A percentile compares a stretch with the other conserved stretches of the same genome.
Conservation (phyloP, 2,329 filamentous ascomycete species). For the Pseudophaeomoniella oleicola region DNA sequence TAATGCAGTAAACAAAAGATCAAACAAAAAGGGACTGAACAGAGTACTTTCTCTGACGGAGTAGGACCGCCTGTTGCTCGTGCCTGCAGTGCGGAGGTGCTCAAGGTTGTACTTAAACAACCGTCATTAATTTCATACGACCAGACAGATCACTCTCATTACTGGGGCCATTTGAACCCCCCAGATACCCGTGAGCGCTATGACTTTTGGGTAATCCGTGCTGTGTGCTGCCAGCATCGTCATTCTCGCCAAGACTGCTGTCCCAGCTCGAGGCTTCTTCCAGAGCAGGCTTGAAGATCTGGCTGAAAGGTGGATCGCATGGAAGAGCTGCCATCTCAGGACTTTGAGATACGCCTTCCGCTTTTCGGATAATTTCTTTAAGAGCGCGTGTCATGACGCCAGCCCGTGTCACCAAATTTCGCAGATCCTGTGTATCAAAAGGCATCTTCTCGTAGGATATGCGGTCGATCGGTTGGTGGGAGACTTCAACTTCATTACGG, state of each 20-base stretch:
- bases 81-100: no score
- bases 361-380: conserved; percentile 34
- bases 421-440: conserved; percentile 50
- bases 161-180: conserved; percentile 10
- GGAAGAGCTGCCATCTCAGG: conserved; percentile 13
- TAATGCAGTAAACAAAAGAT: no score
- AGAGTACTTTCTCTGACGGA: no score
- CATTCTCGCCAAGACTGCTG: conserved; percentile 1
- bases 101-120: no score
- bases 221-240: conserved; percentile 8
- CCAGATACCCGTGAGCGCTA: conserved; percentile 15
- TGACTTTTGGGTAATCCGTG: conserved; percentile 13
- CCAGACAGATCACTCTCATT: conserved; percentile 11
- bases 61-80: no score
- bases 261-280: conserved; percentile 15
- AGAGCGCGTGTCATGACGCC: conserved; percentile 33
- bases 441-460: conserved; percentile 39
- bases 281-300: conserved; percentile 29
- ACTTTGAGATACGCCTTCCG: conserved; percentile 26
- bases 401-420: conserved; percentile 41
- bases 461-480: conserved; percentile 13
- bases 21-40: no score
- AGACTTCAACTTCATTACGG: conserved; percentile 16
- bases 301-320: conserved; percentile 30
- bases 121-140: conserved; percentile 13